phyloP scores from a whole-genome alignment of 768 basidiomycete species.

The Lactarius indigo region DNA sequence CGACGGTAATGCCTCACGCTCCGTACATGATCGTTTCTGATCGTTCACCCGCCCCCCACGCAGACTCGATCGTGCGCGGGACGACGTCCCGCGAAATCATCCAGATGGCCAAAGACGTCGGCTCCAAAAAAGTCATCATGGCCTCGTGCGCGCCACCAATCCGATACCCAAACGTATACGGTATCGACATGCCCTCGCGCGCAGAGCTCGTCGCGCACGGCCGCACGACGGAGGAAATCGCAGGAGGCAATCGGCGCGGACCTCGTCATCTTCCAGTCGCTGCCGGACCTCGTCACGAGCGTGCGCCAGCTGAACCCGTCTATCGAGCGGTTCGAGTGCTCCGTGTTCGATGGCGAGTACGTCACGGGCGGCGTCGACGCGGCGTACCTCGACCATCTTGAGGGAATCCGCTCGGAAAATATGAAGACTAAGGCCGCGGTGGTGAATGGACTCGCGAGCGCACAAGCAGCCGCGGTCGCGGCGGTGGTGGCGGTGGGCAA shows the following conservation, averaged over 20 bases:
- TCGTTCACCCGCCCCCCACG: background rate
- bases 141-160: conserved; percentile 98
- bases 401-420: conserved; percentile 79
- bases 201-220: conserved; percentile 93
- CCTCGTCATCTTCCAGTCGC: conserved; percentile 91
- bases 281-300: conserved; percentile 80
- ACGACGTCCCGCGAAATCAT: conserved; percentile 99
- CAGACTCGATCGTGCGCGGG: conserved; percentile 97
- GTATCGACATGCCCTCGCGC: conserved; percentile 99
- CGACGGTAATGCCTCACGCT: conserved; percentile 59
- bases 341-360: conserved; percentile 96
- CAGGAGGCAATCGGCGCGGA: conserved; percentile 94
- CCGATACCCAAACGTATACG: conserved; percentile 95
- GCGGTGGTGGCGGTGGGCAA: conserved; percentile 34
- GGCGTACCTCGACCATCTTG: conserved; percentile 70
- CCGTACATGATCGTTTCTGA: conserved; percentile 2
- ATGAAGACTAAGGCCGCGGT: conserved; percentile 50
- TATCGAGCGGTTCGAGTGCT: conserved; percentile 86
- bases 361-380: conserved; percentile 91
- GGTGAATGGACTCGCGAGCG: conserved; percentile 32
- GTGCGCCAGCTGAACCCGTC: conserved; percentile 80
- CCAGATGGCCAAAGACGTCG: conserved; percentile 99
- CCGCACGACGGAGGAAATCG: conserved; percentile 94
- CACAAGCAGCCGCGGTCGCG: conserved; percentile 29
- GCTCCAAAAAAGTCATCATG: conserved; percentile 92